phyloP scores from a whole-genome alignment of 805 yeast species.

The Myxozyma nipponensis region DNA sequence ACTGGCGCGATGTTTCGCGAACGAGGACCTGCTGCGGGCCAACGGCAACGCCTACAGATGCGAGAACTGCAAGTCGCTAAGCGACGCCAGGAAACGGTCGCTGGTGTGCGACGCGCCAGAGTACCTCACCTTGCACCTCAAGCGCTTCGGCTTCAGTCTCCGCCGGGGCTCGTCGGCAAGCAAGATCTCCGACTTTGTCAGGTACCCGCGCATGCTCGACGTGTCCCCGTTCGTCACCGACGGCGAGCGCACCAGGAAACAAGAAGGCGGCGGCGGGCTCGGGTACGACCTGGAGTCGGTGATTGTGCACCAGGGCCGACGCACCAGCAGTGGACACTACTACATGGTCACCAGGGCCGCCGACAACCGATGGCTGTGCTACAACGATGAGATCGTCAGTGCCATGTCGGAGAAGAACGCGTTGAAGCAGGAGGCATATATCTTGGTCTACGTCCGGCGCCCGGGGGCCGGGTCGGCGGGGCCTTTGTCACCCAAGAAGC shows the following conservation, averaged over 20 bases:
- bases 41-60: constrained; percentile 81
- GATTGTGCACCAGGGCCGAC: constrained; percentile 91
- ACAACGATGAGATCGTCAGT: constrained; percentile 88
- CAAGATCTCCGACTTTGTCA: constrained; percentile 82
- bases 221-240: constrained; percentile 50
- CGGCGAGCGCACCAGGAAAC: constrained; percentile 40
- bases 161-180: constrained; percentile 51
- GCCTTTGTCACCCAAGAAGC: background rate
- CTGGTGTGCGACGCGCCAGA: constrained; percentile 82
- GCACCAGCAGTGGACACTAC: constrained; percentile 90
- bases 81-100: constrained; percentile 72
- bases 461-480: background rate
- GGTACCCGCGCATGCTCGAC: constrained; percentile 74
- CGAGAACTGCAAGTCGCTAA: constrained; percentile 73
- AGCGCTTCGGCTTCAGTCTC: constrained; percentile 86
- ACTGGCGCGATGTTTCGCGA: constrained; percentile 73
- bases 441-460: constrained; percentile 67
- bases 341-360: constrained; percentile 89
- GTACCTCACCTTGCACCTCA: constrained; percentile 78
- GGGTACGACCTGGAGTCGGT: constrained; percentile 74
- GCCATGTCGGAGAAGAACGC: constrained; percentile 68
- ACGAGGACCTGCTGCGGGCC: constrained; percentile 59
- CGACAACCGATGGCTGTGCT: constrained; percentile 86
- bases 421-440: constrained; percentile 84
- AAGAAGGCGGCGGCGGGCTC: background rate